Percentiles rank a stretch among this genome's conserved stretches.
Conservation (phyloP, 768 basidiomycete species). For the Rubroboletus pulcherrimus region DNA sequence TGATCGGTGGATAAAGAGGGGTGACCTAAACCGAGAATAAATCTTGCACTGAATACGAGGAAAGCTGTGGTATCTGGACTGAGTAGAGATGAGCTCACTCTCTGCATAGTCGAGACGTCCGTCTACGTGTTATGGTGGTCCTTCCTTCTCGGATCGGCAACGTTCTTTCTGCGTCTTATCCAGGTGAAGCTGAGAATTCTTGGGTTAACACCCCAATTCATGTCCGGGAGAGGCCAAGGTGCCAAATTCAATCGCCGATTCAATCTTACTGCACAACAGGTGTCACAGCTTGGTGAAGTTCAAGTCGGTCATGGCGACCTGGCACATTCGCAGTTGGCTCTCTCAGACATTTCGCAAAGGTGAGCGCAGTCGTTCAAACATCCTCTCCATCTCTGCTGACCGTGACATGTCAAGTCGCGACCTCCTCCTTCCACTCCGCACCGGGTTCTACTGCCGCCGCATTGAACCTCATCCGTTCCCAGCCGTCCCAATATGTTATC, state of each 20-base stretch:
- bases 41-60: no score
- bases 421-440: constrained; percentile 32
- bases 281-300: no score
- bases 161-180: constrained; percentile 73
- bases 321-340: constrained; percentile 24
- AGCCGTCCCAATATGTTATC: constrained; percentile 89
- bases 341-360: constrained; percentile 22
- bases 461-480: constrained; percentile 78
- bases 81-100: no score
- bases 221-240: no score
- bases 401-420: constrained; percentile 9
- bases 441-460: constrained; percentile 54
- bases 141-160: no score
- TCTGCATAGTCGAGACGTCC: constrained; percentile 73
- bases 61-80: no score
- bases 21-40: constrained; percentile 57
- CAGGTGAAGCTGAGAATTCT: no score
- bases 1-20: constrained; percentile 49
- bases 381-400: background rate
- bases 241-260: no score
- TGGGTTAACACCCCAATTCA: no score
- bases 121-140: constrained; percentile 59
- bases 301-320: background rate
- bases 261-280: no score
- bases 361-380: constrained; percentile 1